These are phyloP conservation scores for Elsinoe fawcettii DNA, from an alignment of 2,329 filamentous ascomycete species.

Conservation along the genomic window DNA sequence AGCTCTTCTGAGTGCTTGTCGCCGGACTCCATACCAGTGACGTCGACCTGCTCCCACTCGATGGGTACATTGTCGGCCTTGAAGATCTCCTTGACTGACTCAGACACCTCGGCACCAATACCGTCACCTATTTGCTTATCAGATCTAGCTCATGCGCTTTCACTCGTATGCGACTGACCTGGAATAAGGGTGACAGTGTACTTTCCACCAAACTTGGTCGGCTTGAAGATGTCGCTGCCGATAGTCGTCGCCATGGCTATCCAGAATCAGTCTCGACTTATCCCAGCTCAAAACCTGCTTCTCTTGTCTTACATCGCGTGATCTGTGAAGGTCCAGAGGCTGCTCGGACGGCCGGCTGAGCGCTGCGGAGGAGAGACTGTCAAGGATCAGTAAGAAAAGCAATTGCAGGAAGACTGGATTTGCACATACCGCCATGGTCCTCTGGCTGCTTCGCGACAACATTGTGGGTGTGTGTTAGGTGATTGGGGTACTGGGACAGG, in stretches of 20 bases:
- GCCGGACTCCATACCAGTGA: constrained; percentile 79
- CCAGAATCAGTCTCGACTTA: constrained; percentile 15
- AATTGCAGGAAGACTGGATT: constrained; percentile 22
- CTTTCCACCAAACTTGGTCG: constrained; percentile 97
- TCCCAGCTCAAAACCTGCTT: constrained; percentile 17
- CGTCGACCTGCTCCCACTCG: constrained; percentile 97
- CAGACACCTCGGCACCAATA: constrained; percentile 94
- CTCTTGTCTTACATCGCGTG: constrained; percentile 45
- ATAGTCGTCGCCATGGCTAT: constrained; percentile 64
- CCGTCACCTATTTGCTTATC: constrained; percentile 58
- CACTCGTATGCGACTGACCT: constrained; percentile 46
- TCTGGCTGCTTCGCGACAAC: constrained; percentile 37
- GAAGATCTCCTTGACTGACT: constrained; percentile 98
- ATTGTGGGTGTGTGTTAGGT: constrained; percentile 26
- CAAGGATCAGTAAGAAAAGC: constrained; percentile 18
- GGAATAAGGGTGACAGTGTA: constrained; percentile 98
- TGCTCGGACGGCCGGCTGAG: constrained; percentile 40
- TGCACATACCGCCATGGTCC: constrained; percentile 22
- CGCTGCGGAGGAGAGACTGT: constrained; percentile 51
- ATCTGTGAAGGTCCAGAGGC: constrained; percentile 44
- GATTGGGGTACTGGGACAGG: constrained; percentile 14
- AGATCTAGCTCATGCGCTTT: constrained; percentile 5
- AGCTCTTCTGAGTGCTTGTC: constrained; percentile 85
- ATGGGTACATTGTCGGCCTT: constrained; percentile 98
- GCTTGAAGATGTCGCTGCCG: constrained; percentile 95